Evolutionary conservation across 495 filamentous ascomycete species (phyloP), one percentile per base, ranked within the genome.

Genomic region (Podospora pseudocomata): DNA sequence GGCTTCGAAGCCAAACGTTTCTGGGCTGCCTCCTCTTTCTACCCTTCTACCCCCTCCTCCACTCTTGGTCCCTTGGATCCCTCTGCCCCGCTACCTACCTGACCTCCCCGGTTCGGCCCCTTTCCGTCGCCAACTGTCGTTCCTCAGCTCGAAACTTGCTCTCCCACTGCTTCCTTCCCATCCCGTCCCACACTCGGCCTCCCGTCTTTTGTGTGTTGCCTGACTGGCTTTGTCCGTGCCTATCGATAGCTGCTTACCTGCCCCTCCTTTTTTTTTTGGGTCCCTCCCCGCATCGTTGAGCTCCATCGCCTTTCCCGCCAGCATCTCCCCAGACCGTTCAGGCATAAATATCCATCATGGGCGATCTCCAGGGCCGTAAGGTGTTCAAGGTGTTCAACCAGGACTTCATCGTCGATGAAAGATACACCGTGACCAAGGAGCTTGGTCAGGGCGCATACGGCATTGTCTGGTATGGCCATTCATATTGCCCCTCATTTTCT

Each of bases 331-430:
- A 66, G 27, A 58, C 30, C 23, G 44, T 3, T 28, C 26, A 59
- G 55, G 23, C 55, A 66, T 16, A 23, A 26, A 58, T 57, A 65
- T 53, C 55, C 72, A 76, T 68, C 69, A 94, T 93, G 91, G 83
- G 86, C 73, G 91, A 93, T 78, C 82, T 96, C 63, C 87, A 89
- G 71, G 92, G 92, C 76, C 91, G 94, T 77, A 97, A 96, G 84
- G 86, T 93, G 80, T 99, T 98, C 87, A 98, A 98, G 90, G 95
- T 98, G 76, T 99, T 99, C 84, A 97, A 97, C 86, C 95, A 99
- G 79, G 95, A 99, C 83, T 99, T 99, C 75, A 90, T 97, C 71
- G 95, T 99, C 69, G 96, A 97, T 77, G 94, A 98, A 80, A 87
- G 96, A 63, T 99, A 99, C 83, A 96, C 90, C 76, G 95, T 99